Evolutionary conservation across 805 yeast species (phyloP), one percentile per base, ranked within the genome.

Genomic region (Ogataea salicorniae): DNA sequence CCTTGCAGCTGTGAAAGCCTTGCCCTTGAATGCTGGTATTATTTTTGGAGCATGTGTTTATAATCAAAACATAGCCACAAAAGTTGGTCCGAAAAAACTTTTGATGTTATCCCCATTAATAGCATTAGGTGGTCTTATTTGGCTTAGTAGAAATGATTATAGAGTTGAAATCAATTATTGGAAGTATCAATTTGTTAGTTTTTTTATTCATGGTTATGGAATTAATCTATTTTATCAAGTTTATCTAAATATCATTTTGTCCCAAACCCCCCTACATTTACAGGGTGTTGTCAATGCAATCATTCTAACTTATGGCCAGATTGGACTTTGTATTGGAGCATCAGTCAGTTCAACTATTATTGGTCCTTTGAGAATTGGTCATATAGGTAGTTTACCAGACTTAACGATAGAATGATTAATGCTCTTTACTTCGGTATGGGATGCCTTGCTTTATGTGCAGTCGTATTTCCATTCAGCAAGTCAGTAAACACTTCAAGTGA

Each of bases 231-330:
- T 61, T 49, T 69, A 67, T 53, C 59, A 68, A 22, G 60, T 68
- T 4, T 71, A 64, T 43, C 46, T 64, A 35, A 66, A 60, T 29
- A 59, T 65, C 4, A 54, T 70, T 6, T 56, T 62, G 34, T 62
- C 49, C 39, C 59, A 45, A 26, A 63, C 74, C 8, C 76, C 77
- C 0, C 39, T 55, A 5, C 66, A 68, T 43, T 49, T 68, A 13
- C 75, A 71, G 44, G 75, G 73, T n/a, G 64, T 68, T 22, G 70
- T 71, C 2, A 48, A 68, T 6, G 76, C 72, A 1, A 51, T 71
- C 6, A 57, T 62, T 34, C 68, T 62, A 48, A 68, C 75, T 0
- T 47, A 57, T 16, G 66, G 64, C 1, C 75, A 71, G 54, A 46
- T 70, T 20, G 69, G 69, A 1, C 46, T 57, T 20, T 55, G 67